Base-by-base conservation (phyloP, 768 basidiomycete species). In the Mrakia gelida region DNA sequence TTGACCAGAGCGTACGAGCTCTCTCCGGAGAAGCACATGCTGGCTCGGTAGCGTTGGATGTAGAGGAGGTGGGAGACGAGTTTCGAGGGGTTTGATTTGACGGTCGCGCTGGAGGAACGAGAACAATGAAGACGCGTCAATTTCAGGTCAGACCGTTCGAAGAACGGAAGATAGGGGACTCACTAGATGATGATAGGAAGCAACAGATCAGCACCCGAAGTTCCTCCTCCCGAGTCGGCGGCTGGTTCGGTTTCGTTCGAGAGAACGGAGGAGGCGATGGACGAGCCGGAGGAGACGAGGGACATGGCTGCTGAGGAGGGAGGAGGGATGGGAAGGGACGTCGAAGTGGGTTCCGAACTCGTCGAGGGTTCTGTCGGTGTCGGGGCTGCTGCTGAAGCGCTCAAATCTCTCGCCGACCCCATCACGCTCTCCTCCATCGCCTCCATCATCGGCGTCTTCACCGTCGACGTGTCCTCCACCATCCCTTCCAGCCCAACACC, bases 1-100 rank as follows among this genome's bases (percentile, higher is more conserved):
- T 97, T 98, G 83, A 98, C 92, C 59, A 96, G 87, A 78, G 95
- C 98, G 81, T 95, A 99, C 70, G 90, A 91, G 81, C 93, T 92
- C 82, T 98, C 94, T 3, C 95, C 95, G 87, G 52, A 90, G 62
- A 86, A 79, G 70, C 85, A 84, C n/a, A 84, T 82, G 8, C 85
- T 84, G 87, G 85, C 88, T 88, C 78, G 91, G 85, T 79, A 95
- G 45, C 87, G 85, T 54, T 87, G 86, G 43, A 86, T 83, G 81
- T 85, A 88, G 75, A 86, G 83, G 82, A 85, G 91, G 88, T 81
- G 92, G 87, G 80, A 95, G 86, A 88, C 88, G 0, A 98, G 88
- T 77, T 90, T 90, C 0, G 90, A 87, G 0, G 97, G 96, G 82
- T 98, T 98, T 18, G 92, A 87, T 84, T 93, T 94, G 81, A 98